Evolutionary conservation across 2,329 filamentous ascomycete genomes (phyloP).

Genomic region (Onygenales sp.): DNA sequence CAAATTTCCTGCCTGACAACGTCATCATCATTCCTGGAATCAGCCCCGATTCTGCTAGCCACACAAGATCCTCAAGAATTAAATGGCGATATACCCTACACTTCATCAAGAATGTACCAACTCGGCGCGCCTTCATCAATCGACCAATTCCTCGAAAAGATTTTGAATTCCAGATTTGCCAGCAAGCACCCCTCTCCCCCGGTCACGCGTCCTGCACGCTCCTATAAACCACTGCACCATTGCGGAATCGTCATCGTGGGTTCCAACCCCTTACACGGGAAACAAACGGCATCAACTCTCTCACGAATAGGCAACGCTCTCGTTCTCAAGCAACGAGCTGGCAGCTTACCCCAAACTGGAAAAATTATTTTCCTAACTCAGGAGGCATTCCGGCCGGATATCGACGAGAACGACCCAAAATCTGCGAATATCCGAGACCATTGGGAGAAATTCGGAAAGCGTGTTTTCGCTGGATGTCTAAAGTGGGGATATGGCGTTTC

Average conservation of each 20-base stretch:
- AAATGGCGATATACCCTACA: too few relatives aligned
- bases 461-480: conserved; percentile 26
- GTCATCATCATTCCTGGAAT: too few relatives aligned
- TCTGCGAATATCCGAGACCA: background rate
- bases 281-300: conserved; percentile 6
- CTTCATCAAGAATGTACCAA: too few relatives aligned
- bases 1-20: too few relatives aligned
- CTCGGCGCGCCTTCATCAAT: background rate
- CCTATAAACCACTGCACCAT: background rate
- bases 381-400: conserved; percentile 4
- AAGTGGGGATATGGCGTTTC: conserved; percentile 15
- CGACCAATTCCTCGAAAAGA: background rate
- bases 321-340: conserved; percentile 11
- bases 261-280: conserved; percentile 1
- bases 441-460: conserved; percentile 19
- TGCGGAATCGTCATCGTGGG: conserved; percentile 23
- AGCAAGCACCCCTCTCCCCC: background rate
- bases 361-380: conserved; percentile 26
- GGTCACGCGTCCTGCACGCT: too few relatives aligned
- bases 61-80: too few relatives aligned
- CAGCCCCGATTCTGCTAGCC: too few relatives aligned
- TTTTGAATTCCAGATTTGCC: background rate
- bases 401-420: background rate
- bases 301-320: conserved; percentile 18
- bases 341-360: conserved; percentile 11